These are phyloP conservation scores for Monilinia polystroma DNA, from an alignment of 2,329 filamentous ascomycete species.

Conservation along the genomic window DNA sequence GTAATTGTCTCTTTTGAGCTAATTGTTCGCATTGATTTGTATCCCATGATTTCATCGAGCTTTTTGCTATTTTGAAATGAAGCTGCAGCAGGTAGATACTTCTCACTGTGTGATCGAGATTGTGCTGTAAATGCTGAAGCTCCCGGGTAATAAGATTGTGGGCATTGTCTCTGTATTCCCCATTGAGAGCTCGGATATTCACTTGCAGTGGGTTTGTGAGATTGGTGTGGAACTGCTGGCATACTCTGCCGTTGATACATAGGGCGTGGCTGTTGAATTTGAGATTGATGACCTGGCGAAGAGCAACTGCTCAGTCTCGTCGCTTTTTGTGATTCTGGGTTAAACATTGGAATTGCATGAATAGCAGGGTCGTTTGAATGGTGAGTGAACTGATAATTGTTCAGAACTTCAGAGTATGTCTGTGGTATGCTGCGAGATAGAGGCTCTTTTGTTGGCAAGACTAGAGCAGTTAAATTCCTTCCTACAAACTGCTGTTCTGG, in stretches of 20 bases:
- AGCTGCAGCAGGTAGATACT: conserved; percentile 27
- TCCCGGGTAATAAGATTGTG: conserved; percentile 24
- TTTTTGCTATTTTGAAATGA: conserved; percentile 30
- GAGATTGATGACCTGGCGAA: conserved; percentile 6
- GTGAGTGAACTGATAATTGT: background rate
- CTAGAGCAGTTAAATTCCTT: conserved; percentile 26
- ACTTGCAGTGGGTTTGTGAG: background rate
- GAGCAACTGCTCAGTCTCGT: conserved; percentile 9
- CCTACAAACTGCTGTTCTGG: conserved; percentile 16
- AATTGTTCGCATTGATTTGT: conserved; percentile 29
- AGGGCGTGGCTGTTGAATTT: conserved; percentile 16
- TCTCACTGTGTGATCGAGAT: conserved; percentile 28
- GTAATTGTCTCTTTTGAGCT: conserved; percentile 36
- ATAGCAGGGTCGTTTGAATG: background rate
- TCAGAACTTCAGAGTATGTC: background rate
- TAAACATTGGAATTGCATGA: conserved; percentile 20
- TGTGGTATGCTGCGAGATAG: conserved; percentile 13
- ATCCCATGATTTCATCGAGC: conserved; percentile 30
- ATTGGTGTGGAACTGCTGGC: conserved; percentile 14
- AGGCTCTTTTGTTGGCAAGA: conserved; percentile 27
- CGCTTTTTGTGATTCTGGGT: conserved; percentile 12
- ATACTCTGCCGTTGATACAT: conserved; percentile 25
- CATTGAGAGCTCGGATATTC: conserved; percentile 22
- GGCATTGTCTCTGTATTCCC: conserved; percentile 24
- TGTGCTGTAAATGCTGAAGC: conserved; percentile 33